A percentile compares a stretch with the other conserved stretches of the same genome.
Evolutionary conservation across 441 rosid species (phyloP).

Genomic region (Hura crepitans): DNA sequence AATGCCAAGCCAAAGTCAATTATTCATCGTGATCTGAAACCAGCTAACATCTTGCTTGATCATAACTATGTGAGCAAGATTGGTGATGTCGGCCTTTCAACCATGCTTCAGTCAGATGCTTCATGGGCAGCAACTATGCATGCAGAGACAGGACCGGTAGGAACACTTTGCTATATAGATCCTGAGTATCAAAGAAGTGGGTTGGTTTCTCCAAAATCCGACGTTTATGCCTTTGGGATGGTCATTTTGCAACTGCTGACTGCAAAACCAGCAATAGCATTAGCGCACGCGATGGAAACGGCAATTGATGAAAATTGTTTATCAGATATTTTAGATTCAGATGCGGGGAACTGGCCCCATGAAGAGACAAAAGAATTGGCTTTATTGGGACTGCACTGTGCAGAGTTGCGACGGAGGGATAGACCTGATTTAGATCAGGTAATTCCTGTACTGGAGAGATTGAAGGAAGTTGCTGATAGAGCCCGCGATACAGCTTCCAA

Average conservation of each 20-base stretch:
- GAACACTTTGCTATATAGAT: conserved; percentile 78
- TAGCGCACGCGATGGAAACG: conserved; percentile 59
- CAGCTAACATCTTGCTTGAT: conserved; percentile 88
- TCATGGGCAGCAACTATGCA: conserved; percentile 32
- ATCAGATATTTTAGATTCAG: conserved; percentile 50
- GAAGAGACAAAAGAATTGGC: conserved; percentile 72
- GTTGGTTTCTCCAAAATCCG: conserved; percentile 64
- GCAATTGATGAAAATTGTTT: conserved; percentile 51
- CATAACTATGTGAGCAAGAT: conserved; percentile 78
- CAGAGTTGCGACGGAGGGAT: conserved; percentile 72
- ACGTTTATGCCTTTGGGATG: conserved; percentile 83
- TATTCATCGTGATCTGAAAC: conserved; percentile 89
- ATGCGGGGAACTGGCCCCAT: conserved; percentile 78
- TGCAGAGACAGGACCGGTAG: conserved; percentile 68
- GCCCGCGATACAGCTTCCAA: conserved; percentile 33
- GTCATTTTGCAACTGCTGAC: conserved; percentile 80
- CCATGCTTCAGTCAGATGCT: conserved; percentile 45
- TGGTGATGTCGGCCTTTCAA: conserved; percentile 87
- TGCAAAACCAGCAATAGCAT: conserved; percentile 69
- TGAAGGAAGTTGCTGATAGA: conserved; percentile 44
- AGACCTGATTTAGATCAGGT: conserved; percentile 69
- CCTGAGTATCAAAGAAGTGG: conserved; percentile 91
- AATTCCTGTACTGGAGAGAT: conserved; percentile 70
- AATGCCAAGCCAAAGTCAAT: conserved; percentile 66
- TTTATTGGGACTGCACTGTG: conserved; percentile 59